Conservation (phyloP, 805 yeast genomes). For the Lachancea kluyveri region DNA sequence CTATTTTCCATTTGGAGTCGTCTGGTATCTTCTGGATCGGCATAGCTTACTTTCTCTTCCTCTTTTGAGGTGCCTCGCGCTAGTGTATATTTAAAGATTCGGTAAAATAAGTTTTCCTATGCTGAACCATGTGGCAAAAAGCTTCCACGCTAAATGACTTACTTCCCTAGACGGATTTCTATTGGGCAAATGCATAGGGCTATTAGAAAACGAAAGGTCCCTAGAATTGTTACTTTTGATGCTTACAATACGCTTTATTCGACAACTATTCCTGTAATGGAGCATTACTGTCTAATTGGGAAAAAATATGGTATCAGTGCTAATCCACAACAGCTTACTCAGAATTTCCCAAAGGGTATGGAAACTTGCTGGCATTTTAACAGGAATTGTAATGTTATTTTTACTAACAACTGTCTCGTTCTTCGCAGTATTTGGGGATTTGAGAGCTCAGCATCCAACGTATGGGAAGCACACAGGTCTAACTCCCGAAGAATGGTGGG, state of each 20-base stretch:
- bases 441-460: slow-evolving; percentile 45
- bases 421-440: slow-evolving; percentile 31
- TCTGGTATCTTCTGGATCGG: too few relatives aligned
- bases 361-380: not conserved
- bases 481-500: slow-evolving; percentile 52
- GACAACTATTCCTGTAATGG: slow-evolving; percentile 46
- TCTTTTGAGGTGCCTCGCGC: too few relatives aligned
- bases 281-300: slow-evolving; percentile 49
- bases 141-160: too few relatives aligned
- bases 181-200: not conserved
- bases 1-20: too few relatives aligned
- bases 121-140: too few relatives aligned
- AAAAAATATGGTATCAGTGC: slow-evolving; percentile 36
- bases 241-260: slow-evolving; percentile 62
- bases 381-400: not conserved
- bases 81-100: too few relatives aligned
- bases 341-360: slow-evolving; percentile 22
- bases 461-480: slow-evolving; percentile 46
- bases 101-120: too few relatives aligned
- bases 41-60: too few relatives aligned
- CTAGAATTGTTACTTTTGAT: slow-evolving; percentile 54
- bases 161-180: not conserved
- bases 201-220: slow-evolving; percentile 14
- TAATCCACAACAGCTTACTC: slow-evolving; percentile 21
- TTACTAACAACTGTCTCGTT: slow-evolving; percentile 4